Evolutionary conservation across 2,329 filamentous ascomycete genomes (phyloP).

Genomic region (Exophiala sp.): DNA sequence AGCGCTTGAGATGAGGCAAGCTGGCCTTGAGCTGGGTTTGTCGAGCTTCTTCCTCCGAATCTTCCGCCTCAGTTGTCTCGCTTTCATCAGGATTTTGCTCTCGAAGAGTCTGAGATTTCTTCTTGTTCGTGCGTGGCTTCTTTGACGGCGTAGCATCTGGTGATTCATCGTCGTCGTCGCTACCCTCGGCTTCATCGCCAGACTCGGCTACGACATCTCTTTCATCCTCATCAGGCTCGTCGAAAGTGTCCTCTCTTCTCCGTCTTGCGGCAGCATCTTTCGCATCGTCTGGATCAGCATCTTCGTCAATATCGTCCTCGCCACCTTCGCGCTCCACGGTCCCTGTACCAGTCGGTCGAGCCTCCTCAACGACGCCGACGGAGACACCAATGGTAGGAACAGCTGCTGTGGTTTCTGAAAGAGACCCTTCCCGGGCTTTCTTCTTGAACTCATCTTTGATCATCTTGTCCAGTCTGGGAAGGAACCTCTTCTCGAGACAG

Average conservation of each 20-base stretch:
- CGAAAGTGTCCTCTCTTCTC: conserved; percentile 71
- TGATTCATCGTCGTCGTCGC: conserved; percentile 17
- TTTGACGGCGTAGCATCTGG: conserved; percentile 3
- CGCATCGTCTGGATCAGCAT: conserved; percentile 72
- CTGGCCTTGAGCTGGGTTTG: conserved; percentile 63
- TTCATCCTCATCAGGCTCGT: conserved; percentile 89
- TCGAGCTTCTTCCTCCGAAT: conserved; percentile 49
- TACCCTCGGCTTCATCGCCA: conserved; percentile 36
- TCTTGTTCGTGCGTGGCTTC: conserved; percentile 4
- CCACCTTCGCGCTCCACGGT: conserved; percentile 44
- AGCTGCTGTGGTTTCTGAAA: conserved; percentile 60
- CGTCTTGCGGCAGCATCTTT: conserved; percentile 55
- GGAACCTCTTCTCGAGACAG: conserved; percentile 75
- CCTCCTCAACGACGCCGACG: conserved; percentile 55
- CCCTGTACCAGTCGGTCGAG: conserved; percentile 42
- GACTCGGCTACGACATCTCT: conserved; percentile 58
- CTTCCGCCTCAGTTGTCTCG: conserved; percentile 32
- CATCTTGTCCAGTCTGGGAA: conserved; percentile 66
- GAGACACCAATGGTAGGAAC: conserved; percentile 72
- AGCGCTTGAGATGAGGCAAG: conserved; percentile 66
- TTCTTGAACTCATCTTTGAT: conserved; percentile 76
- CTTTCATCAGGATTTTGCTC: conserved; percentile 26
- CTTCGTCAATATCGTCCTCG: conserved; percentile 64
- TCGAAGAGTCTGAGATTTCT: conserved; percentile 19
- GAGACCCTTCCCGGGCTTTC: conserved; percentile 60